Conservation (phyloP, 108 stramenopile species). For the Halocafeteria seosinensis region DNA sequence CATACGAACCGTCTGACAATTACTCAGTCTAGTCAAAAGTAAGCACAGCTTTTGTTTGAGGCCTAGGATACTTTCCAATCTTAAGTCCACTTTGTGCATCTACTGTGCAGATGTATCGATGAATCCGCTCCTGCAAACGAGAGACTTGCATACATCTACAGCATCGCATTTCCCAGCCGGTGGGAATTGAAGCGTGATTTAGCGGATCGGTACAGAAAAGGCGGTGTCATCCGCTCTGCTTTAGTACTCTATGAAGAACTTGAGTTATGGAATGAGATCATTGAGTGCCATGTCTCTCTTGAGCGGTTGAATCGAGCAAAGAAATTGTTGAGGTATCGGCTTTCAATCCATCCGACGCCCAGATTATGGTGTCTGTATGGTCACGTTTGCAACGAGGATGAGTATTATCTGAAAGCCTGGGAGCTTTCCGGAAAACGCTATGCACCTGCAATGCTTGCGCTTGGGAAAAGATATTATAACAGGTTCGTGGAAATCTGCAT, state of each 20-base stretch:
- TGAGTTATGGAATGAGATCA: constrained; percentile 90
- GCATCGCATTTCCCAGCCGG: constrained; percentile 72
- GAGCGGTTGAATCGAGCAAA: constrained; percentile 66
- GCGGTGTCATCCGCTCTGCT: constrained; percentile 72
- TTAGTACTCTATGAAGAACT: constrained; percentile 76
- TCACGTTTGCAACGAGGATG: constrained; percentile 57
- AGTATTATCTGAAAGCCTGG: constrained; percentile 62
- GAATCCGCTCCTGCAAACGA: constrained; percentile 73
- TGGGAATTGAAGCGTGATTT: constrained; percentile 79
- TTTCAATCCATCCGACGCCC: constrained; percentile 50
- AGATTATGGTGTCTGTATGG: constrained; percentile 74
- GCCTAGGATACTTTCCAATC: too few relatives aligned
- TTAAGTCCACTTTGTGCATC: too few relatives aligned
- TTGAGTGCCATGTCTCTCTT: constrained; percentile 71
- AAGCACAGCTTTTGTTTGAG: too few relatives aligned
- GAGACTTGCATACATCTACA: constrained; percentile 56
- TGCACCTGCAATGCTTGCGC: constrained; percentile 57
- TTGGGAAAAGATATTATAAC: constrained; percentile 45
- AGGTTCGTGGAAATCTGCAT: too few relatives aligned
- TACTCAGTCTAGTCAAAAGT: constrained; percentile 11
- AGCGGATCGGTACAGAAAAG: constrained; percentile 63
- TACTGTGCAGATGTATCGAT: constrained; percentile 45
- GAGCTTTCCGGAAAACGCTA: constrained; percentile 36
- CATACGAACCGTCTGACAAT: constrained; percentile 47
- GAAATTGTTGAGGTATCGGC: constrained; percentile 58